Evolutionary conservation across 768 basidiomycete genomes (phyloP), one percentile per base, ranked within the genome.

Genomic region (Tricholoma matsutake): DNA sequence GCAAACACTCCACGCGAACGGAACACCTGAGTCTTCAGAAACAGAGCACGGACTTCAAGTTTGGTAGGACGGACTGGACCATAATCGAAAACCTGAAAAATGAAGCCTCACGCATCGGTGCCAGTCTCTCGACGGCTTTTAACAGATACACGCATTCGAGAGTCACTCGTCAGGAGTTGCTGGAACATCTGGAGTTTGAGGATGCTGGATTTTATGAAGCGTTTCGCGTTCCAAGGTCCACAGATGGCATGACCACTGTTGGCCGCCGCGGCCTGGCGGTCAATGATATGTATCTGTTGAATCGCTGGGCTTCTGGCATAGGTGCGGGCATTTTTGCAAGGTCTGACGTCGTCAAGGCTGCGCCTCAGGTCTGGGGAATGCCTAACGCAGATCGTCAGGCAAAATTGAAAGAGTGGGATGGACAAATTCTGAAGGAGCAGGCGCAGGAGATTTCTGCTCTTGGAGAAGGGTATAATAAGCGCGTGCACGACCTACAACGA

Each of bases 1-100:
- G 87, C 9, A 87, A 88, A 62, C 79, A 81, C 0, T 84, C 81
- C 3, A 0, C 72, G 0, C 64, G 74, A 0, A 86, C 86, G 0
- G 79, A 79, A 41, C 69, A 73, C 0, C 70, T 89, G 25, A 66
- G 76, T 4, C 67, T 89, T 2, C 72, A 71, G 7, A 77, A 76
- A 0, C 83, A 85, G 59, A 53, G 66, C 7, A 62, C 67, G 49
- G 54, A 63, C 32, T 59, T 64, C 32, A 64, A 59, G 11, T 66
- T 75, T 32, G 68, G 68, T 1, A 71, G 72, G 18, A 64, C 63
- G 0, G 80, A 81, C 29, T 81, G 79, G 79, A 35, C 60, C 1
- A 67, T 74, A 18, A 78, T 88, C 6, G 72, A 87, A 63, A 52
- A 58, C 0, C 59, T 77, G 51, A 80, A 80, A 63, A 2, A 51